These are phyloP conservation scores for Russula sp. DNA, from an alignment of 768 basidiomycete species.

Conservation along the genomic window DNA sequence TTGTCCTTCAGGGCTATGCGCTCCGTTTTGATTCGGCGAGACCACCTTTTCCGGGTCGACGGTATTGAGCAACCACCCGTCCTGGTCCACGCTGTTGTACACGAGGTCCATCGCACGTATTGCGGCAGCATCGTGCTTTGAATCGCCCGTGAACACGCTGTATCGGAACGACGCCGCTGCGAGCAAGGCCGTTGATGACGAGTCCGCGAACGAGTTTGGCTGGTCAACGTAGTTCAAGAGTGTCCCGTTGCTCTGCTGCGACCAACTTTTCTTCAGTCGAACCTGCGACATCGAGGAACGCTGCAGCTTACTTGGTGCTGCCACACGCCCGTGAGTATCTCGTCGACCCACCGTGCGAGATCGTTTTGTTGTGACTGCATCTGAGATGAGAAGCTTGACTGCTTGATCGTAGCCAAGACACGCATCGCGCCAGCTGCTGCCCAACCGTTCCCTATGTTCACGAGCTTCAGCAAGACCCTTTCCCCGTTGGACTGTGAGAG, in stretches of 20 bases:
- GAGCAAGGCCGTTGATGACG: conserved; percentile 51
- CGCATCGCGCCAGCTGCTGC: conserved; percentile 63
- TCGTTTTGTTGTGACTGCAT: conserved; percentile 39
- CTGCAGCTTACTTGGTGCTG: conserved; percentile 35
- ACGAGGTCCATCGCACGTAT: conserved; percentile 37
- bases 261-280: not conserved
- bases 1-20: conserved; percentile 23
- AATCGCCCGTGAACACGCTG: conserved; percentile 38
- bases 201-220: conserved; percentile 46
- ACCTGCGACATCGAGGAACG: not conserved
- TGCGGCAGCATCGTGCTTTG: conserved; percentile 36
- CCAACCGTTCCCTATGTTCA: conserved; percentile 53
- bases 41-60: conserved; percentile 10
- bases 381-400: conserved; percentile 35
- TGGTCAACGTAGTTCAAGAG: conserved; percentile 50
- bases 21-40: conserved; percentile 2
- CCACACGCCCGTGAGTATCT: conserved; percentile 45
- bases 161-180: conserved; percentile 52
- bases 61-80: conserved; percentile 26
- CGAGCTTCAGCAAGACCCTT: not conserved
- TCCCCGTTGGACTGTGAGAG: not conserved
- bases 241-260: conserved; percentile 39
- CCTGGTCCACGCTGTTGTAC: conserved; percentile 33
- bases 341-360: conserved; percentile 48
- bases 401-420: conserved; percentile 48